Evolutionary conservation across 1,284 basidiomycete genomes (phyloP), one percentile per base, ranked within the genome.

Genomic region (Malassezia cuniculi): DNA sequence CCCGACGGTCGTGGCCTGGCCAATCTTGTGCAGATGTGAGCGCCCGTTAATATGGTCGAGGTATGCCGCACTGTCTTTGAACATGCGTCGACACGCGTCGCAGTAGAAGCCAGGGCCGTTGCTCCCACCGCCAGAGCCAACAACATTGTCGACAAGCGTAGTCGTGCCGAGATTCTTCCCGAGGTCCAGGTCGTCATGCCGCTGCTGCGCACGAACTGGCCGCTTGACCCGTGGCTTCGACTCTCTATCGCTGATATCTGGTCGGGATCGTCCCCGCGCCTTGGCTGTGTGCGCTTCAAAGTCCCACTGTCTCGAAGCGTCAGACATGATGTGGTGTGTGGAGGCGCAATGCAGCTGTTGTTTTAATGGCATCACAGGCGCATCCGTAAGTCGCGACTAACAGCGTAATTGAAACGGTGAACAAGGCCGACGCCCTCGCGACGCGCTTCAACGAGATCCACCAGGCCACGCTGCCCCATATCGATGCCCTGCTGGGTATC

Each of bases 1-100:
- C n/a, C n/a, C n/a, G n/a, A n/a, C n/a, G n/a, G n/a, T n/a, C 7
- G 90, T 97, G 1, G 84, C 85, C 70, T 97, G 93, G 15, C 90
- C 93, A n/a, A 97, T 66, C 21, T 76, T 76, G 37, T 85, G 78
- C 34, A 97, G 72, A 73, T 97, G 93, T 47, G 79, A 78, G 71
- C 87, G 76, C 33, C 84, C 80, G 69, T 97, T 99, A 41, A 99
- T 78, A 67, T 99, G 93, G 68, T 97, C 90, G 34, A 99, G 72
- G 66, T 95, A 97, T 1, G 79, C 82, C 18, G 81, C 75, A 45
- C 80, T 89, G 64, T 97, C 90, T 69, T 93, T 94, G 69, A 85
- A 84, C 15, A 83, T 93, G 52, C 85, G 74, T 5, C 52, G 48
- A 36, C 63, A 66, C 10, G 53, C 33, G 12, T 62, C 52, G 44